These are phyloP conservation scores for Pezicula neosporulosa DNA, from an alignment of 2,329 filamentous ascomycete genomes.

Conservation along the genomic window DNA sequence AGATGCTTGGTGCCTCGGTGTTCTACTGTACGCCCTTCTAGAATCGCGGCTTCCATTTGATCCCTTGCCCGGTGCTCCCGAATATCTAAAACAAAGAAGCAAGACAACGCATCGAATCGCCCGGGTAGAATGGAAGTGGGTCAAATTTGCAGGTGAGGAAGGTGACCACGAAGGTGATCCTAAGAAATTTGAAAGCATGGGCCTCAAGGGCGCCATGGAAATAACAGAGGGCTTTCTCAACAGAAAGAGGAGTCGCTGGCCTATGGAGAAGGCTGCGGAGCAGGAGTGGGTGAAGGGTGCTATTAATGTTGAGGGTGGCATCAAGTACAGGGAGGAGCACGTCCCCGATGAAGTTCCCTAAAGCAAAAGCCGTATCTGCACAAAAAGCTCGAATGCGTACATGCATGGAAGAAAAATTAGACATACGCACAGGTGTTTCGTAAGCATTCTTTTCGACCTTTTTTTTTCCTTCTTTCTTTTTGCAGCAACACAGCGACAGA, in stretches of 20 bases:
- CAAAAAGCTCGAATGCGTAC: no score
- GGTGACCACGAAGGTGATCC: slow-evolving; percentile 76
- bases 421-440: no score
- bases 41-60: slow-evolving; percentile 95
- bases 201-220: slow-evolving; percentile 70
- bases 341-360: slow-evolving; percentile 18
- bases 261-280: slow-evolving; percentile 67
- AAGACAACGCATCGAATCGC: slow-evolving; percentile 92
- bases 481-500: no score
- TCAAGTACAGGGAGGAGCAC: slow-evolving; percentile 54
- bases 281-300: slow-evolving; percentile 74
- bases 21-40: slow-evolving; percentile 87
- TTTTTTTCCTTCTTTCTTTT: no score
- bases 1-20: slow-evolving; percentile 93
- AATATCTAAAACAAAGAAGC: slow-evolving; percentile 72
- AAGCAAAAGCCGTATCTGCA: no score
- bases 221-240: slow-evolving; percentile 84
- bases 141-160: slow-evolving; percentile 76
- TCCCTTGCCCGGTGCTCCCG: slow-evolving; percentile 75
- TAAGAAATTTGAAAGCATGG: slow-evolving; percentile 57
- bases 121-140: slow-evolving; percentile 93
- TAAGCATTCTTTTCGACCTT: no score
- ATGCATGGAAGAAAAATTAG: no score
- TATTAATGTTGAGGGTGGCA: slow-evolving; percentile 62
- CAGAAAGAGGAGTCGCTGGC: slow-evolving; percentile 75